phyloP scores from a whole-genome alignment of 192 early-diverging fungal genomes.

The Obelidium mucronatum region DNA sequence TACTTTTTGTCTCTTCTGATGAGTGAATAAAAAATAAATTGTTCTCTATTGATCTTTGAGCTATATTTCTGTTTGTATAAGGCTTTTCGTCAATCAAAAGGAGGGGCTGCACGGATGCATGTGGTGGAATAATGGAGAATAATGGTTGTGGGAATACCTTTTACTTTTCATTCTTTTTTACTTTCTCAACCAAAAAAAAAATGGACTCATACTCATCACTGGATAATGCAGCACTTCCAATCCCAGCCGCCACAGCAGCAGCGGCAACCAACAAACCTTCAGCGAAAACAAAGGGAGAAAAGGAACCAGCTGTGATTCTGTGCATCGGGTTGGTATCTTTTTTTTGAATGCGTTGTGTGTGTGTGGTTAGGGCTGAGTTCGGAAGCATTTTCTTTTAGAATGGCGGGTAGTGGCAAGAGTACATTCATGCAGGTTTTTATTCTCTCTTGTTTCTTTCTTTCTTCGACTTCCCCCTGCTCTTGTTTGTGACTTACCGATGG shows the following conservation, averaged over 20 bases:
- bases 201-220: slow-evolving; percentile 11
- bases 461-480: background rate
- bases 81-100: too few relatives aligned
- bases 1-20: too few relatives aligned
- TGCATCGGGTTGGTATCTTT: slow-evolving; percentile 11
- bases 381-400: slow-evolving; percentile 60
- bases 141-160: too few relatives aligned
- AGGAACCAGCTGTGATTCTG: slow-evolving; percentile 25
- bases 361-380: background rate
- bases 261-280: background rate
- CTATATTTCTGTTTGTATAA: too few relatives aligned
- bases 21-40: too few relatives aligned
- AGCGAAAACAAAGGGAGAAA: background rate
- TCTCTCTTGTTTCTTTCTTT: background rate
- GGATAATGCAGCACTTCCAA: slow-evolving; percentile 17
- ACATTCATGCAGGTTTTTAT: slow-evolving; percentile 90
- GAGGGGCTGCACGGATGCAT: too few relatives aligned
- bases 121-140: too few relatives aligned
- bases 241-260: background rate
- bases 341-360: background rate
- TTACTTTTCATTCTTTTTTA: background rate
- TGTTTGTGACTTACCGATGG: background rate
- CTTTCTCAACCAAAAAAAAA: background rate
- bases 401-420: slow-evolving; percentile 97
- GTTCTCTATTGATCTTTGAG: too few relatives aligned